Conservation (phyloP, 305 asterid species). For the Fraxinus greggii region DNA sequence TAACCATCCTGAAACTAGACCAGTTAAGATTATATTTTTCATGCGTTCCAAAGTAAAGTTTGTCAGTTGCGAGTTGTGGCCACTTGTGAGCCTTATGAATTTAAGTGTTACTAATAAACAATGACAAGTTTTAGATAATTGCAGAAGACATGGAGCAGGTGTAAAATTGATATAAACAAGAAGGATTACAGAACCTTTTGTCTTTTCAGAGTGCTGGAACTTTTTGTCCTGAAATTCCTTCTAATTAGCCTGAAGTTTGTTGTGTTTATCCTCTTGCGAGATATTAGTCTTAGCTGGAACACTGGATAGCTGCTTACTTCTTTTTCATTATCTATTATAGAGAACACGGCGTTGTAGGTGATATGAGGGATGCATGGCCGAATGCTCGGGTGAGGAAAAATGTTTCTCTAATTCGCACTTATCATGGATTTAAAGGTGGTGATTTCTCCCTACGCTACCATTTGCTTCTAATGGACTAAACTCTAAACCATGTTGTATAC, state of each 20-base stretch:
- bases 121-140: neutral
- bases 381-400: slow-evolving; percentile 89
- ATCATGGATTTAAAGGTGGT: slow-evolving; percentile 92
- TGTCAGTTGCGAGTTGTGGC: neutral
- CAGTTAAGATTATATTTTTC: neutral
- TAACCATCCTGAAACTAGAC: neutral
- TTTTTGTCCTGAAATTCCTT: neutral
- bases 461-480: neutral
- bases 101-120: neutral
- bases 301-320: slow-evolving; percentile 13
- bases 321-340: slow-evolving; percentile 36
- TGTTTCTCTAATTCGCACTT: slow-evolving; percentile 71
- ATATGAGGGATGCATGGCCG: slow-evolving; percentile 98
- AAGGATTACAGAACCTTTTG: neutral
- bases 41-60: neutral
- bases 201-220: neutral
- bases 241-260: neutral
- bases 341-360: slow-evolving; percentile 95
- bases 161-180: neutral
- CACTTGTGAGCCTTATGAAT: neutral
- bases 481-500: neutral
- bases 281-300: neutral
- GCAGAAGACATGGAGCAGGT: neutral
- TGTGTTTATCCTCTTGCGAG: neutral
- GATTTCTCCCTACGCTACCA: neutral